phyloP scores from a whole-genome alignment of 768 basidiomycete genomes.

The Asterophora parasitica region DNA sequence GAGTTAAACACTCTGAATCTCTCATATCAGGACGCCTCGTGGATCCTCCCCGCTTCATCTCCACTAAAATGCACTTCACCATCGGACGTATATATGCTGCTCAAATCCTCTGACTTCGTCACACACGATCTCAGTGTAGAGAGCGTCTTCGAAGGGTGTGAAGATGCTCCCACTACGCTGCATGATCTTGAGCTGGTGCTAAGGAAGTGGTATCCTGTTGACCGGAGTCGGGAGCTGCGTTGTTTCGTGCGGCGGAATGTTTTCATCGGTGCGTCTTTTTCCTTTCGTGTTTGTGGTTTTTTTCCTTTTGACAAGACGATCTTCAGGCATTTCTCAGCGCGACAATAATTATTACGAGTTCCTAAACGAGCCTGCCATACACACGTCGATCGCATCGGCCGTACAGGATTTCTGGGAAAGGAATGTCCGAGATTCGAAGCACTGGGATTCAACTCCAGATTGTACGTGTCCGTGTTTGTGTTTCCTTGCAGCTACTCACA shows the following conservation, averaged over 20 bases:
- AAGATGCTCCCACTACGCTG: slow-evolving; percentile 3
- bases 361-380: slow-evolving; percentile 59
- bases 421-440: slow-evolving; percentile 46
- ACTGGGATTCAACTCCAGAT: slow-evolving; percentile 52
- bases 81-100: slow-evolving; percentile 83
- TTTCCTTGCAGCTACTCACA: not conserved
- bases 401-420: slow-evolving; percentile 64
- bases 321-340: slow-evolving; percentile 76
- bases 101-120: slow-evolving; percentile 92
- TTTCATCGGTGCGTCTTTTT: slow-evolving; percentile 60
- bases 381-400: slow-evolving; percentile 44
- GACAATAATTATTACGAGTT: slow-evolving; percentile 89
- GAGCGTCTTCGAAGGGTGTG: slow-evolving; percentile 66
- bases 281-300: not conserved
- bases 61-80: slow-evolving; percentile 86
- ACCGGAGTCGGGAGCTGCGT: slow-evolving; percentile 78
- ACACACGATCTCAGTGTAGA: slow-evolving; percentile 65
- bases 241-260: slow-evolving; percentile 79
- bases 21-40: slow-evolving; percentile 72
- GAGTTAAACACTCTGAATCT: not conserved
- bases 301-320: not conserved
- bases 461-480: slow-evolving; percentile 46
- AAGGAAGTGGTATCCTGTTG: slow-evolving; percentile 86
- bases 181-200: slow-evolving; percentile 83
- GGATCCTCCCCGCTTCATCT: slow-evolving; percentile 80